Evolutionary conservation across 2,329 filamentous ascomycete species (phyloP).

Genomic region (Amylocarpus encephaloides): DNA sequence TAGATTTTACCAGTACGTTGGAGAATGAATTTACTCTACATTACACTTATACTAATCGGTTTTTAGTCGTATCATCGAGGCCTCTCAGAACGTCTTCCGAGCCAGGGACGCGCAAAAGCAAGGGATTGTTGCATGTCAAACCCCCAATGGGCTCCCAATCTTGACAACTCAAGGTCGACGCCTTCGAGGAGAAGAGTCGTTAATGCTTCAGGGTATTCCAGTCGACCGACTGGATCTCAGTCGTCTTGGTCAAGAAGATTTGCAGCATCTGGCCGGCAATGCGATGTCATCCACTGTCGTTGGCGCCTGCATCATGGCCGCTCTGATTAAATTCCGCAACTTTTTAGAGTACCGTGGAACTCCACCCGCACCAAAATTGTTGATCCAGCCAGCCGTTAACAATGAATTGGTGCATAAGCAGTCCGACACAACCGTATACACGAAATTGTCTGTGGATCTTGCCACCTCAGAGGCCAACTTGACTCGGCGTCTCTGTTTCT

Average conservation of each 20-base stretch:
- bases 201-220: conserved; percentile 64
- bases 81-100: conserved; percentile 69
- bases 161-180: conserved; percentile 54
- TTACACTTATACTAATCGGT: conserved; percentile 9
- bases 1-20: conserved; percentile 46
- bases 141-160: conserved; percentile 57
- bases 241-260: conserved; percentile 52
- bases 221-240: conserved; percentile 56
- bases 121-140: conserved; percentile 62
- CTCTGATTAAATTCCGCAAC: conserved; percentile 39
- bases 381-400: neutral
- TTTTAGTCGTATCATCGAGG: conserved; percentile 48
- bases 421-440: conserved; percentile 5
- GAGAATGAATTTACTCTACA: neutral
- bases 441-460: conserved; percentile 8
- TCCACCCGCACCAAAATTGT: neutral
- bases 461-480: conserved; percentile 19
- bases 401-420: neutral
- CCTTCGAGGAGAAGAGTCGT: conserved; percentile 55
- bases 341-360: conserved; percentile 3
- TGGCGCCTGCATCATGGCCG: conserved; percentile 53
- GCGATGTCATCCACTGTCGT: conserved; percentile 74
- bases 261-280: conserved; percentile 70
- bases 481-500: conserved; percentile 46
- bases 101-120: conserved; percentile 40